Evolutionary conservation across 768 basidiomycete genomes (phyloP), one percentile per base, ranked within the genome.

Genomic region (Tricholoma bakamatsutake): DNA sequence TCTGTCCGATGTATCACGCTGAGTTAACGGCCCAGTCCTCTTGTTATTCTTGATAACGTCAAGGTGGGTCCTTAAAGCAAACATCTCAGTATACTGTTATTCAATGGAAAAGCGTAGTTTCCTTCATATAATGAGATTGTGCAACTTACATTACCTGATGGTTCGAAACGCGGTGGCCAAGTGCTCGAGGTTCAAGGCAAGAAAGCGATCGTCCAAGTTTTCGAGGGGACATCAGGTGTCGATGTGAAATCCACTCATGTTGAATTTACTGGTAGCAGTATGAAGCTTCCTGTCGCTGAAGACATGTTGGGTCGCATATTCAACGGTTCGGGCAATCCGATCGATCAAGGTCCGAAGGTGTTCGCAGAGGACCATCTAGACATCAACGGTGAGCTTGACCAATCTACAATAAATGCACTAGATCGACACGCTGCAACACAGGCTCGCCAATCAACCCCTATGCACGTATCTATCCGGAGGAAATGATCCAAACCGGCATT

Each of bases 401-500:
- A 24, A 24, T 55, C 17, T 12, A 28, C 45, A 65, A 46, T 39
- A 35, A 54, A 54, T 35, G 53, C 53, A 45, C 54, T 60, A 18
- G 8, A n/a, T 28, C 31, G 4, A 48, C 46, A 31, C 21, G 43
- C 54, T 24, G 21, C 60, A 18, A 52, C 61, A 43, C 60, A 96
- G 95, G 95, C 58, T 96, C 93, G 4, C 97, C 97, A 43, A 99
- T 98, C 75, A 99, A 96, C 71, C 93, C 93, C 18, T 96, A 87
- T 72, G 92, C 91, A 59, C 94, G 97, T 69, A 98, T 98, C 76
- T 98, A 99, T 76, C 97, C 97, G 57, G 97, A 98, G 74, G 97
- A 99, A 76, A 99, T 99, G 97, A 98, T 99, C 61, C 97, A 99
- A 73, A 99, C 97, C 34, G 97, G 97, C 73, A 98, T 98, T 66